Base-by-base conservation (phyloP, 495 filamentous ascomycete species). In the Aspergillus steynii region DNA sequence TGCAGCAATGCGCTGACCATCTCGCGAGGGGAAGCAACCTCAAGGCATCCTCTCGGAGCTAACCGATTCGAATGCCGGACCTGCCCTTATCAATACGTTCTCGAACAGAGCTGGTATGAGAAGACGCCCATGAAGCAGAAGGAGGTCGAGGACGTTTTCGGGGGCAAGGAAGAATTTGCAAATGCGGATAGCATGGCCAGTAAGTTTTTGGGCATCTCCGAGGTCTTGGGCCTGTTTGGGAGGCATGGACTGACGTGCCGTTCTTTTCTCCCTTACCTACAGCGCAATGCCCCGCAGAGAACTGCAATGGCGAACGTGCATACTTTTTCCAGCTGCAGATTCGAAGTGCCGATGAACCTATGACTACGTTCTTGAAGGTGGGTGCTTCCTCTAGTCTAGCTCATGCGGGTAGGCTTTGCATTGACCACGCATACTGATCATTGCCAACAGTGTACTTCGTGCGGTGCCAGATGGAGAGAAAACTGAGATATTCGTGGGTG, bases 321-420 rank as follows among this genome's bases (percentile, higher is more conserved):
- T 96, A 91, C 60, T 97, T 91, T 83, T 96, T 92, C 78, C 90
- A 94, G 83, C 86, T 97, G 67, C 95, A 99, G 83, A 98, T 97
- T 77, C 88, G 95, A 60, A 96, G 91, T 79, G 95, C 96, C 47
- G 95, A 99, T 77, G 95, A 99, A 82, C 95, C 95, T 55, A 97
- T 96, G 92, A 99, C 95, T 52, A 91, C 84, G 47, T 98, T 99
- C 75, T 93, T 88, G 73, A 93, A 90, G 89, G 91, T 93, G 64
- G 55, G 81, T 68, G 57, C 49, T 48, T 50, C 50, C 31, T 58
- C 25, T 28, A 8, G 57, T 25, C 37, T 42, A 42, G 37, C 60
- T 60, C 65, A 59, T 65, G 62, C 61, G 61, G 60, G 58, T 57
- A 56, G 53, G 50, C 61, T 61, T 61, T 60, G 60, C 62, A 58